Evolutionary conservation across 352 stramenopile species (phyloP).

Genomic region (Phytophthora pistaciae): DNA sequence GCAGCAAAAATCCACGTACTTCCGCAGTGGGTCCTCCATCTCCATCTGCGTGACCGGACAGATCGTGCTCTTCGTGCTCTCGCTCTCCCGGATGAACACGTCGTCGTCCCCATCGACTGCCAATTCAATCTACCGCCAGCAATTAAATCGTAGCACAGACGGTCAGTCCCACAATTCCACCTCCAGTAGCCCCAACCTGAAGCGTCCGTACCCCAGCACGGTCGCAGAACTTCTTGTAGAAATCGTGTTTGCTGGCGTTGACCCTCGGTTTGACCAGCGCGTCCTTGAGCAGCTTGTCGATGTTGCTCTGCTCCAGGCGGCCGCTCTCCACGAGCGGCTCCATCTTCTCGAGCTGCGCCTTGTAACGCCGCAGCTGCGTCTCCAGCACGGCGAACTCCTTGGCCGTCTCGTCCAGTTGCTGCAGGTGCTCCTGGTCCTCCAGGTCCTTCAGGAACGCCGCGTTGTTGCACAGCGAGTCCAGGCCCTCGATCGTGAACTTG

Average conservation of each 20-base stretch:
- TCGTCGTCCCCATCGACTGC: slow-evolving; percentile 77
- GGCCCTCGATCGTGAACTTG: slow-evolving; percentile 78
- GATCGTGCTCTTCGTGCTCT: slow-evolving; percentile 75
- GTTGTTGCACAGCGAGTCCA: slow-evolving; percentile 74
- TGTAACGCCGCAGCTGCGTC: slow-evolving; percentile 72
- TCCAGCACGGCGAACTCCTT: slow-evolving; percentile 78
- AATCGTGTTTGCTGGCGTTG: slow-evolving; percentile 70
- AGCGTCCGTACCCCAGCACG: slow-evolving; percentile 60
- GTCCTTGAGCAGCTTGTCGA: slow-evolving; percentile 73
- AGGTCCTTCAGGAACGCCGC: slow-evolving; percentile 74
- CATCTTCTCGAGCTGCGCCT: slow-evolving; percentile 76
- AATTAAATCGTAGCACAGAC: not conserved
- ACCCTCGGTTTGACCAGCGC: slow-evolving; percentile 59
- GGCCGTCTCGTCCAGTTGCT: slow-evolving; percentile 67
- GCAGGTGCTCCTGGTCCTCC: slow-evolving; percentile 61
- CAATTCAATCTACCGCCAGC: slow-evolving; percentile 67
- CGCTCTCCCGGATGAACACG: slow-evolving; percentile 83
- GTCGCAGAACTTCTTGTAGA: slow-evolving; percentile 86
- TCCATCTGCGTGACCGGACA: slow-evolving; percentile 87
- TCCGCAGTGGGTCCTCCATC: slow-evolving; percentile 80
- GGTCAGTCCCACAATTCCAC: not conserved
- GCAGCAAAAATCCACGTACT: slow-evolving; percentile 44
- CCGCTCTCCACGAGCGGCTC: slow-evolving; percentile 58
- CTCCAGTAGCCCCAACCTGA: not conserved
- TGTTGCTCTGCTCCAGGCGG: slow-evolving; percentile 54